These are phyloP conservation scores for Marchantia polymorpha DNA, from an alignment of 225 moss, liverwort and hornwort genomes.

Conservation along the genomic window DNA sequence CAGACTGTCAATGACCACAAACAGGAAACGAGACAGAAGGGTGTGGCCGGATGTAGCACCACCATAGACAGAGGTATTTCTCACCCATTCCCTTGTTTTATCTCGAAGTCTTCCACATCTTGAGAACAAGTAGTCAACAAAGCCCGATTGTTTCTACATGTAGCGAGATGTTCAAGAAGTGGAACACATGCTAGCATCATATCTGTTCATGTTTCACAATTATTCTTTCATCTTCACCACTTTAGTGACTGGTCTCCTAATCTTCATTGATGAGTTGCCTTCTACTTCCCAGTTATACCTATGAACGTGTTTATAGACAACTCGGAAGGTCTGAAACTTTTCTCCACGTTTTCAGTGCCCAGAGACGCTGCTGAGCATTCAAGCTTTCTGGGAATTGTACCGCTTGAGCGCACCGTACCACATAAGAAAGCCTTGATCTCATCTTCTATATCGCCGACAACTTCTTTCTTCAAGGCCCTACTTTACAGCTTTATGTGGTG, in stretches of 20 bases:
- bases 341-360: neutral
- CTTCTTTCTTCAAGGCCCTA: constrained; percentile 24
- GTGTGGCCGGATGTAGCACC: neutral
- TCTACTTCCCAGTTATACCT: neutral
- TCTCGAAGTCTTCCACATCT: neutral
- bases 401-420: neutral
- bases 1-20: neutral
- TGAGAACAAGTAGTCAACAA: neutral
- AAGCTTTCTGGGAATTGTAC: neutral
- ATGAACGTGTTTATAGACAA: too few species aligned
- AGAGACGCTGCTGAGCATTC: neutral
- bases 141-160: neutral
- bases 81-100: neutral
- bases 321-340: neutral
- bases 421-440: neutral
- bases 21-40: neutral
- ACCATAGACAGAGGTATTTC: neutral
- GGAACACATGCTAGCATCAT: too few species aligned
- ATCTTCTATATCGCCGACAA: neutral
- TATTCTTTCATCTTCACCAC: neutral
- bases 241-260: neutral
- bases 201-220: too few species aligned
- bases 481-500: constrained; percentile 39
- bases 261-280: neutral
- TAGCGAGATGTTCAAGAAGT: neutral